Percentiles rank a stretch among this genome's conserved stretches.
Evolutionary conservation across 495 filamentous ascomycete genomes (phyloP).

Genomic region (Rostrohypoxylon terebratum): DNA sequence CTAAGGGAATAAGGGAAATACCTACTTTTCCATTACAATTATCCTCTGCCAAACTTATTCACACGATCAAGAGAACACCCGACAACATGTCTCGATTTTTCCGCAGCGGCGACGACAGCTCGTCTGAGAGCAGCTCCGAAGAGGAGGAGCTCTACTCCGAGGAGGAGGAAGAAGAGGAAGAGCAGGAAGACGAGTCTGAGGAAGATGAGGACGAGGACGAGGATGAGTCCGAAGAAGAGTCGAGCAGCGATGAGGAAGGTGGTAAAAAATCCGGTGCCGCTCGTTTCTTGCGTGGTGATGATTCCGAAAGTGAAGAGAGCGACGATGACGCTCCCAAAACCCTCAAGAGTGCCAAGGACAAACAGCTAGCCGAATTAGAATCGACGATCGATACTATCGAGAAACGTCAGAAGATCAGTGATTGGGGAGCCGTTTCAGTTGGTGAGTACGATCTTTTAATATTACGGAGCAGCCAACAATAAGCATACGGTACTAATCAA

Average conservation of each 20-base stretch:
- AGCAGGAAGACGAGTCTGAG: conserved; percentile 61
- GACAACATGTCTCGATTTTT: conserved; percentile 94
- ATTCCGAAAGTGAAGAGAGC: conserved; percentile 82
- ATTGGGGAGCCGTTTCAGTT: conserved; percentile 92
- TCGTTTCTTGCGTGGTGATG: conserved; percentile 82
- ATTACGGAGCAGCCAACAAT: neutral
- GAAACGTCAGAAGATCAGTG: conserved; percentile 95
- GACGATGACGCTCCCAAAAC: conserved; percentile 85
- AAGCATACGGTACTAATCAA: conserved; percentile 8
- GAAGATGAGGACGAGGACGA: conserved; percentile 60
- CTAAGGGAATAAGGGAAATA: conserved; percentile 12
- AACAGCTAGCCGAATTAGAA: conserved; percentile 93
- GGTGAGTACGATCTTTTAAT: conserved; percentile 65
- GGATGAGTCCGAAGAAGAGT: conserved; percentile 70
- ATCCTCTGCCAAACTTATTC: neutral
- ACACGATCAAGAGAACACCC: conserved; percentile 6
- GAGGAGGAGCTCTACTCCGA: conserved; percentile 91
- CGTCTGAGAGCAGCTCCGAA: conserved; percentile 82
- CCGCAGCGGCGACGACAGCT: conserved; percentile 91
- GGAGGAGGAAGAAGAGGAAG: conserved; percentile 72
- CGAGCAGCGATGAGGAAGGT: conserved; percentile 74
- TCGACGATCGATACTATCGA: conserved; percentile 88
- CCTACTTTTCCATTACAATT: neutral
- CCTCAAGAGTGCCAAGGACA: conserved; percentile 97
- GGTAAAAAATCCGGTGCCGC: conserved; percentile 71